These are phyloP conservation scores for Chlorella ohadii DNA, from an alignment of 139 green algal genomes.

Conservation along the genomic window DNA sequence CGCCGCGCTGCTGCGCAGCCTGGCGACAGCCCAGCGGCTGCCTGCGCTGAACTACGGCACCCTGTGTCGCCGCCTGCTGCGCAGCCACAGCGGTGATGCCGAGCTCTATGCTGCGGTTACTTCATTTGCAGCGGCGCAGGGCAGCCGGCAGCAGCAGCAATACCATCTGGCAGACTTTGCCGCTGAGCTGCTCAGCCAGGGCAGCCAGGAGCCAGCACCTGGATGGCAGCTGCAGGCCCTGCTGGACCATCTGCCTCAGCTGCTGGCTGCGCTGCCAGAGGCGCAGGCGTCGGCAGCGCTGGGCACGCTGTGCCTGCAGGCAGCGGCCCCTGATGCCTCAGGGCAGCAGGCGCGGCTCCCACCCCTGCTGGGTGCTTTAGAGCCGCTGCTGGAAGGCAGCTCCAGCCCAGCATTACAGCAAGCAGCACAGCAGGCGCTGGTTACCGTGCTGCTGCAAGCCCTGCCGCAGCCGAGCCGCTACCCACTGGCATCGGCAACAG, in stretches of 20 bases:
- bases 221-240: not conserved
- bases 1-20: conserved; percentile 30
- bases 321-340: no score
- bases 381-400: not conserved
- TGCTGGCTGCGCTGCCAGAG: conserved; percentile 35
- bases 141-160: conserved; percentile 14
- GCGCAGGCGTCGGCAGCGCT: conserved; percentile 6
- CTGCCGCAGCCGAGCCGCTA: no score
- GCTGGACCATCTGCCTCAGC: conserved; percentile 1
- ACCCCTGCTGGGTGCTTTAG: not conserved
- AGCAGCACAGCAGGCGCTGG: not conserved
- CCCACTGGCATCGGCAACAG: no score
- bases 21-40: conserved; percentile 9
- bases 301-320: not conserved
- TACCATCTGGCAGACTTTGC: conserved; percentile 12
- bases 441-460: no score
- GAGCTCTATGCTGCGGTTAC: conserved; percentile 11
- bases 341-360: not conserved
- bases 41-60: conserved; percentile 11
- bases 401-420: not conserved
- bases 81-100: not conserved
- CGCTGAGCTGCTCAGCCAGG: not conserved
- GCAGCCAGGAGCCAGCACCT: not conserved
- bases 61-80: conserved; percentile 19
- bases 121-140: not conserved